A percentile compares a stretch with the other conserved stretches of the same genome.
Evolutionary conservation across 148 eudicot species (phyloP).

Genomic region (Persicaria tinctoria): DNA sequence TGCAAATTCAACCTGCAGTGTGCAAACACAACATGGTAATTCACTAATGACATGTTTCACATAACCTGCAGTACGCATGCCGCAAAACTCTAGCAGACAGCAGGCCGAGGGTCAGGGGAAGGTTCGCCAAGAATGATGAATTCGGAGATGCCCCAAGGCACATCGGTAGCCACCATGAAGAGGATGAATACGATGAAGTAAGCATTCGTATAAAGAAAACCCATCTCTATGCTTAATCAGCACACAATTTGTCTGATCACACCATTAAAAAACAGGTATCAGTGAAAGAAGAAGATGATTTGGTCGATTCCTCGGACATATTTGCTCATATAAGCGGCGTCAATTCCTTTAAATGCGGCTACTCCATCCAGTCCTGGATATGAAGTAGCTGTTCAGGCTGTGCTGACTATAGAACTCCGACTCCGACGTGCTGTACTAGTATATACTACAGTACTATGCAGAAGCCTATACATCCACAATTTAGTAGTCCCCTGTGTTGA

Average conservation of each 20-base stretch:
- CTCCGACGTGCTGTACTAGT: background rate
- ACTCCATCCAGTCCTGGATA: conserved; percentile 77
- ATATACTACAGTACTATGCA: background rate
- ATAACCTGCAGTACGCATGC: conserved; percentile 75
- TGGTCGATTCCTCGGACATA: conserved; percentile 65
- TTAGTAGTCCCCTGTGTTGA: background rate
- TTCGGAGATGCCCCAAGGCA: conserved; percentile 45
- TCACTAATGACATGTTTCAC: background rate
- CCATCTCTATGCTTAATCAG: background rate
- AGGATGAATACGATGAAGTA: conserved; percentile 70
- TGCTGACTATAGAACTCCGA: conserved; percentile 3
- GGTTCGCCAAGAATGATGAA: conserved; percentile 90
- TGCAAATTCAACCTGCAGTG: background rate
- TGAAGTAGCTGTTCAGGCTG: conserved; percentile 8
- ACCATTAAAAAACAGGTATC: conserved; percentile 22
- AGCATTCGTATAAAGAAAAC: background rate
- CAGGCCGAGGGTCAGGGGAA: conserved; percentile 88
- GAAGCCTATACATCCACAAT: background rate
- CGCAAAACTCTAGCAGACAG: conserved; percentile 95
- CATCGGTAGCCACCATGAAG: conserved; percentile 43
- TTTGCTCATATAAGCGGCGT: conserved; percentile 76
- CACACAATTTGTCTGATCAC: background rate
- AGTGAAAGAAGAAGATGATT: conserved; percentile 57
- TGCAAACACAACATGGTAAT: background rate
- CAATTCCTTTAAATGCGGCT: conserved; percentile 76